Base-by-base conservation (phyloP, 305 asterid species). In the Rubia balearica region DNA sequence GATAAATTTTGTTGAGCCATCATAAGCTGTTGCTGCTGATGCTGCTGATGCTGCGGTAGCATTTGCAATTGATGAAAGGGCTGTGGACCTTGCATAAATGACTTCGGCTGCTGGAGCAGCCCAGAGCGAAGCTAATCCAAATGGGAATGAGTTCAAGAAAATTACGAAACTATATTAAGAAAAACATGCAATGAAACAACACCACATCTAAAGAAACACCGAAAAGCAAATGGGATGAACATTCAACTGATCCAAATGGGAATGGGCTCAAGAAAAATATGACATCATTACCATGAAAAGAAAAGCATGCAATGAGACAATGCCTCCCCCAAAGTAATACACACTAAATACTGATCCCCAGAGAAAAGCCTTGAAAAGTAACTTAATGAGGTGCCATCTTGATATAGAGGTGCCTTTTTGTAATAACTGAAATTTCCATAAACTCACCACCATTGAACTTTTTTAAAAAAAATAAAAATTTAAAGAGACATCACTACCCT, bases 31-130 rank as follows among this genome's bases (percentile, higher is more conserved):
- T n/a, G n/a, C n/a, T n/a, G n/a, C n/a, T n/a, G n/a, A n/a, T n/a
- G n/a, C 73, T 90, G 99, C 69, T 94, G 99, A 77, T 94, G 98
- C 88, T 95, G 99, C 45, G 96, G 96, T 68, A 95, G 79, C 96
- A 95, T 89, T 83, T 90, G 98, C 49, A 92, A 79, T 73, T 89
- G 97, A 85, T 85, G 97, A 76, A 87, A 90, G 38, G 98, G 94
- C 81, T 92, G 98, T 42, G 96, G 85, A 51, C 97, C 96, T 76
- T 92, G 98, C 94, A 95, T 87, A 76, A 83, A 92, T 64, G 98
- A 78, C 85, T 95, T 95, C 61, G 87, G 97, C 85, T 89, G 99
- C 90, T 86, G 99, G 67, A 92, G 96, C 78, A 94, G 84, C 75
- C 98, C 98, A 3, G 96, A 76, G 11, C 98, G 98, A 55, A 92